Evolutionary conservation across 192 early-diverging fungal genomes (phyloP).

Genomic region (Podila minutissima): DNA sequence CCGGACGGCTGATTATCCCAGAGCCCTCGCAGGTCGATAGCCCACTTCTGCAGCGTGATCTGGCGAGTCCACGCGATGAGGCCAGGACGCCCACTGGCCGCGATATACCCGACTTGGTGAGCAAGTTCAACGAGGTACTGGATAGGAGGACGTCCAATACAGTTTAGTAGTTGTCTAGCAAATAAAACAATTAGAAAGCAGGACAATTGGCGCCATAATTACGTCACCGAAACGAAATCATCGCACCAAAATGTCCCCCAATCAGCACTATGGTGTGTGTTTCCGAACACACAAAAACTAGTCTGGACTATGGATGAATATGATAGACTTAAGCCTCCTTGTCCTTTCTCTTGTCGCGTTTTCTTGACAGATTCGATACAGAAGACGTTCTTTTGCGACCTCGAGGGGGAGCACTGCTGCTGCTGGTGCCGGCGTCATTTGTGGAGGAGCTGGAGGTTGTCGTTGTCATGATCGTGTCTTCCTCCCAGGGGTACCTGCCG

Average conservation of each 20-base stretch:
- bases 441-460: no score
- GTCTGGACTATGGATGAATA: not conserved
- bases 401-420: no score
- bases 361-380: no score
- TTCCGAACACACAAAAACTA: not conserved
- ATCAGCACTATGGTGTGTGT: not conserved
- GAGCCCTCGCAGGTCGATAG: not conserved
- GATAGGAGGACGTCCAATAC: no score
- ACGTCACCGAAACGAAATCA: not conserved
- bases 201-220: constrained; percentile 4
- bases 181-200: no score
- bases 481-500: no score
- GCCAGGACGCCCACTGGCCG: not conserved
- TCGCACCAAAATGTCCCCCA: not conserved
- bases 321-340: no score
- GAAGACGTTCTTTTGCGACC: no score
- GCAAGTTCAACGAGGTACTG: not conserved
- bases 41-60: not conserved
- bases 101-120: not conserved
- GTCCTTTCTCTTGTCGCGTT: no score
- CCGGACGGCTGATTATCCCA: not conserved
- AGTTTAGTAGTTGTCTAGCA: no score
- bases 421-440: no score
- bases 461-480: no score
- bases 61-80: not conserved